Evolutionary conservation across 352 stramenopile species (phyloP), one percentile per base, ranked within the genome.

Genomic region (Elongisporangium anandrum): DNA sequence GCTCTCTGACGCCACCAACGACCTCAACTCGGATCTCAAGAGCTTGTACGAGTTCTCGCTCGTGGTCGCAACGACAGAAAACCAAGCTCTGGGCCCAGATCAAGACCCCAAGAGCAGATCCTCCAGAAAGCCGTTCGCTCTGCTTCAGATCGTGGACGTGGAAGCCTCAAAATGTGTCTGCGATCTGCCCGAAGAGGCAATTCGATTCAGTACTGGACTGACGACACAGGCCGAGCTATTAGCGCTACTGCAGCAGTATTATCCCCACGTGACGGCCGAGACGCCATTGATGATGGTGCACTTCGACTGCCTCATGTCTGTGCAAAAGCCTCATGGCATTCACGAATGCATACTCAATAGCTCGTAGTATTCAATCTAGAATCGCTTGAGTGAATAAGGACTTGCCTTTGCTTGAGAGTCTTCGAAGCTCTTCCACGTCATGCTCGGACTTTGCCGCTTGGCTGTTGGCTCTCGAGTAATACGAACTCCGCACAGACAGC

Each of bases 21-120:
- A 92, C 51, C 15, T 4, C 1, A 85, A 87, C 51, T 92, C 83
- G 26, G 75, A 89, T 56, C 64, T 92, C 17, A 12, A 26, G 9
- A 39, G 48, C 2, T 77, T 89, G 9, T 77, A 68, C 34, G 47
- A 39, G 2, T 61, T 70, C 39, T 70, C 75, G 10, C 64, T 71
- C 9, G 77, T 79, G 20, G 19, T 68, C 5, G 83, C 79, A n/a
- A 86, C 74, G 0, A 76, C 57, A 2, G 24, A 51, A 23, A n/a
- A 13, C 2, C 20, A 60, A 0, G n/a, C 47, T 15, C 54, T 26
- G 1, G 60, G 24, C 29, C 13, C 2, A 23, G 15, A 56, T 7
- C 22, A 39, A 12, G 6, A 49, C 20, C 15, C 22, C 16, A 19
- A 68, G 61, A 24, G 20, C 17, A 52, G 49, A 1, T 21, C 50